Conservation (phyloP, 208 protist genomes). For the Trichomonas vaginalis region DNA sequence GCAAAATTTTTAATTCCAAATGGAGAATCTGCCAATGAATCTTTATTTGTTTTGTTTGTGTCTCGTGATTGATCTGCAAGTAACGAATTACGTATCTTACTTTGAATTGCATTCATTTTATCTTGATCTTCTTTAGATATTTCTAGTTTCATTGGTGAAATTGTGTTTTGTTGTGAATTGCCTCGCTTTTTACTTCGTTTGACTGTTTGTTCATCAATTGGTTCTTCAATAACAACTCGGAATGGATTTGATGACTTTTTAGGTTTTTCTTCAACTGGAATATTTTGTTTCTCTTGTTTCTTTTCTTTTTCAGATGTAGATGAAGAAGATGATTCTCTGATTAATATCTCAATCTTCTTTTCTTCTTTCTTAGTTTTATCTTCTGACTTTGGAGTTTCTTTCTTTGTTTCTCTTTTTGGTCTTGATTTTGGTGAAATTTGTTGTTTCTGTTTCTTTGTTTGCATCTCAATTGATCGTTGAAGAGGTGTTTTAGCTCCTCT, state of each 20-base stretch:
- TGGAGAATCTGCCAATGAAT: not conserved
- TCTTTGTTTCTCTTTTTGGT: not conserved
- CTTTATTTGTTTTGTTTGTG: not conserved
- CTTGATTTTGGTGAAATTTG: no score
- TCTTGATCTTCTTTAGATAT: not conserved
- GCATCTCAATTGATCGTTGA: not conserved
- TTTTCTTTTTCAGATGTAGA: not conserved
- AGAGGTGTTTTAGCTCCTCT: not conserved
- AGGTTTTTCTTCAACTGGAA: not conserved
- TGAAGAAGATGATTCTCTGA: not conserved
- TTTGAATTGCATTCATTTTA: not conserved
- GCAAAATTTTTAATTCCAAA: not conserved
- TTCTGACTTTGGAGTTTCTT: no score
- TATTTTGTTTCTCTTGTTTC: not conserved
- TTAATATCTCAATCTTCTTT: not conserved
- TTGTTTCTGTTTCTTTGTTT: not conserved
- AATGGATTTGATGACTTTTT: no score
- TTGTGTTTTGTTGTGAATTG: no score
- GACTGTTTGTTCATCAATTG: no score
- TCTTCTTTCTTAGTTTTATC: not conserved
- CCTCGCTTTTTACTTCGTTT: no score
- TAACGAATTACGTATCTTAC: not conserved
- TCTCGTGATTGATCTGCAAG: not conserved
- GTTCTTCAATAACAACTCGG: no score
- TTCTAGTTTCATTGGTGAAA: no score